A percentile compares a stretch with the other conserved stretches of the same genome.
phyloP scores from a whole-genome alignment of 2,329 filamentous ascomycete genomes.

The Tolypocladium inflatum region DNA sequence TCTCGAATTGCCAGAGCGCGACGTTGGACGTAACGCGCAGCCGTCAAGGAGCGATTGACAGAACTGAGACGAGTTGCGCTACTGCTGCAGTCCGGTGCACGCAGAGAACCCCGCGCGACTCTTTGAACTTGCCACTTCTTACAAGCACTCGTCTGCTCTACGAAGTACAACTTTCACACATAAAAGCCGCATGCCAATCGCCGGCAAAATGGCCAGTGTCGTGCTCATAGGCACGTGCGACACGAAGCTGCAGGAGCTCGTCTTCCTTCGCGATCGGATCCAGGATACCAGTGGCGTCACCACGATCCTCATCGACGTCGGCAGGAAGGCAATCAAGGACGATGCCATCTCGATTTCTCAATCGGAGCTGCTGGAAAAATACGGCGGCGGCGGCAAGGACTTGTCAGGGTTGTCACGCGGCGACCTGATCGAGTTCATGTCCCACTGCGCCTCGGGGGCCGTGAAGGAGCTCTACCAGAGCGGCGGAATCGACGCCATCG shows the following conservation, averaged over 20 bases:
- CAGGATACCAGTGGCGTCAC: conserved; percentile 10
- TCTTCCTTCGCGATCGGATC: conserved; percentile 42
- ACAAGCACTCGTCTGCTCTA: too few species aligned
- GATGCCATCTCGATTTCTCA: conserved; percentile 37
- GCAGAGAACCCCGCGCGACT: too few species aligned
- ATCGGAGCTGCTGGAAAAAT: conserved; percentile 26
- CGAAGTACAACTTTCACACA: too few species aligned
- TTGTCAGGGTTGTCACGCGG: conserved; percentile 34
- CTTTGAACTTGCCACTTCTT: too few species aligned
- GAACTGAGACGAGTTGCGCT: too few species aligned
- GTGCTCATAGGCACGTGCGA: conserved; percentile 54
- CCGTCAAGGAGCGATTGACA: too few species aligned
- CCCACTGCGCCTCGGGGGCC: conserved; percentile 30
- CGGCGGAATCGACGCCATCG: conserved; percentile 40
- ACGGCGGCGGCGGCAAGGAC: conserved; percentile 17
- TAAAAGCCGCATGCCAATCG: too few species aligned
- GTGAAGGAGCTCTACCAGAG: conserved; percentile 28
- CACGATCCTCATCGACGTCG: conserved; percentile 30
- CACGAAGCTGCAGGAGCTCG: conserved; percentile 51
- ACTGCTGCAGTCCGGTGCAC: too few species aligned
- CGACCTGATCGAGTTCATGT: conserved; percentile 49
- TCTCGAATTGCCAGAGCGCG: too few species aligned
- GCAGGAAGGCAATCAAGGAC: conserved; percentile 31
- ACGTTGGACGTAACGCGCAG: too few species aligned
- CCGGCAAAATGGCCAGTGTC: conserved; percentile 25